Evolutionary conservation across 1,139 yeast genomes (phyloP), one percentile per base, ranked within the genome.

Genomic region (Tardiomyces blankii): DNA sequence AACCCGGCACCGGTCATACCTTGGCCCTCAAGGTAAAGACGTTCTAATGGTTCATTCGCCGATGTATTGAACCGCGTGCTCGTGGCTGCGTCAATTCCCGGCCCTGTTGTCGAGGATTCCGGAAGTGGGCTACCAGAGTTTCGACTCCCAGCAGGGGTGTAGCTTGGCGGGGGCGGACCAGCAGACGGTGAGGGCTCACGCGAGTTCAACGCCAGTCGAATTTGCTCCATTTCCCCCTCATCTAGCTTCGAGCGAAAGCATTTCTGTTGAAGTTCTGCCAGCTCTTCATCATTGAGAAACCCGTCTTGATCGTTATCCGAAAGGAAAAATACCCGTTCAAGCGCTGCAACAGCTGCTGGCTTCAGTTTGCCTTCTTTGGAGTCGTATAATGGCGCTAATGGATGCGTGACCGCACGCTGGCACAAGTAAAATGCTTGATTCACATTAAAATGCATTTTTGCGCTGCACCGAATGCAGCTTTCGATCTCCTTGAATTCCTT

Each of bases 221-320:
- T 46, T 18, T 53, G 49, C 12, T 42, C 32, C 6, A 51, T 28
- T 25, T 54, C 58, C 8, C 43, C 46, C 18, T 45, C 45, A 19
- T 45, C 48, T 2, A 54, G 41, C 3, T 45, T 33, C 2, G 55
- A 43, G 14, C 49, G 42, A 63, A 91, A 91, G 53, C 96, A 87
- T 54, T 80, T 82, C 47, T 65, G 65, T 56, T 91, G 97, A 14
- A 91, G 65, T 9, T 69, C 73, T 7, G 75, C 61, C 53, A 89
- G 75, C 59, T 91, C 97, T 1, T 69, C 67, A 55, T 77, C 87
- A 55, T 77, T 78, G 46, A 91, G 65, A 52, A 64, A 78, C 0
- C 95, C 95, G 62, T 91, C 96, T 60, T 88, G 96, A 58, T 91
- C 96, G 48, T 75, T 77, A 60, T 91, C 98, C 54, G 91, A 78